Conservation (phyloP, 192 early-diverging fungal genomes). For the Mortierella alpina region DNA sequence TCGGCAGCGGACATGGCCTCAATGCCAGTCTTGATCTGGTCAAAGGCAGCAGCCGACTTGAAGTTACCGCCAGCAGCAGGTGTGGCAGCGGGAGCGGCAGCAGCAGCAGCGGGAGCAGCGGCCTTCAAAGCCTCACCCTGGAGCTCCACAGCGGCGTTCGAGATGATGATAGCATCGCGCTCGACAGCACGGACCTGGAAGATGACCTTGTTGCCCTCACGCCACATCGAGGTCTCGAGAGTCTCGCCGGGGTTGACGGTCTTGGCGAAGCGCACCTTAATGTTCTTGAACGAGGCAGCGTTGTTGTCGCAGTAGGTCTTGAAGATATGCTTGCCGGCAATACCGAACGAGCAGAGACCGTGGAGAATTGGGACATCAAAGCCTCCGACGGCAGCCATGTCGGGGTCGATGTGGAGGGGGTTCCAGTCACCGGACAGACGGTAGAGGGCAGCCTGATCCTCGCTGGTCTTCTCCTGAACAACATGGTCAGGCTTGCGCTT, state of each 20-base stretch:
- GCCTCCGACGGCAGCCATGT: conserved; percentile 92
- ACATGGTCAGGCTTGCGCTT: conserved; percentile 87
- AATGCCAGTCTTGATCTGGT: conserved; percentile 68
- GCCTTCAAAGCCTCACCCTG: conserved; percentile 55
- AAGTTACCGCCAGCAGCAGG: conserved; percentile 74
- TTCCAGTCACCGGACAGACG: conserved; percentile 96
- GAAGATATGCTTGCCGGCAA: conserved; percentile 92
- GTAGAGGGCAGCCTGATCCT: conserved; percentile 96
- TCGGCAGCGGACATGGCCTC: conserved; percentile 68
- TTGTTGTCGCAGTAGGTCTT: conserved; percentile 78
- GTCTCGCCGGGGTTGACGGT: conserved; percentile 98
- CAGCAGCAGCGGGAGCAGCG: conserved; percentile 45
- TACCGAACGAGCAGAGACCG: conserved; percentile 93
- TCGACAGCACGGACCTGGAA: conserved; percentile 97
- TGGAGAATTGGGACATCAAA: conserved; percentile 98
- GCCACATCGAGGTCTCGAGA: conserved; percentile 97
- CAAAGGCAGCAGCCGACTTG: conserved; percentile 78
- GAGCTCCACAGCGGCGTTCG: conserved; percentile 93
- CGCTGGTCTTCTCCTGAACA: conserved; percentile 85
- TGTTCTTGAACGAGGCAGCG: conserved; percentile 76
- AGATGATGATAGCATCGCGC: conserved; percentile 89
- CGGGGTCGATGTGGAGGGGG: conserved; percentile 97
- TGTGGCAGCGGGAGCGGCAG: conserved; percentile 32
- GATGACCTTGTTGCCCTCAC: conserved; percentile 87
- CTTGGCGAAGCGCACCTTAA: conserved; percentile 92